These are phyloP conservation scores for Hemileia vastatrix DNA, from an alignment of 1,284 basidiomycete species.

Conservation along the genomic window DNA sequence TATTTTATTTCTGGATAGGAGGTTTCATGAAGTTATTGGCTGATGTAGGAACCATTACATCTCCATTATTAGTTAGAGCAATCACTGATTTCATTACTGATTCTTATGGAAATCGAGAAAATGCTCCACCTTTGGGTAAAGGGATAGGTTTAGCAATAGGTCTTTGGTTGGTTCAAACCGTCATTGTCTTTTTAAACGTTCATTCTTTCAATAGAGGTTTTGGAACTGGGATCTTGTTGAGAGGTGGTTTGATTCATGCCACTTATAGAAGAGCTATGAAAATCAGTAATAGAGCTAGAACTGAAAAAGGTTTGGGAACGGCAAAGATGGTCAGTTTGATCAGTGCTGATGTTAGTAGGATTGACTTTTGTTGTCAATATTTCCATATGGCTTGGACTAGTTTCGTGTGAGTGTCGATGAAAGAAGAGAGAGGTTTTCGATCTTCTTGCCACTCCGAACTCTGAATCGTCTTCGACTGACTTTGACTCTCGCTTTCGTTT, in stretches of 20 bases:
- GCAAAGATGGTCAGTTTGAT: constrained; percentile 84
- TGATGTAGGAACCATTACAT: constrained; percentile 52
- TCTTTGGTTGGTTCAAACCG: constrained; percentile 1
- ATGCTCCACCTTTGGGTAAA: constrained; percentile 56
- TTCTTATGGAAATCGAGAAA: constrained; percentile 53
- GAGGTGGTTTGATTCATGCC: constrained; percentile 76
- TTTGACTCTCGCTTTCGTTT: constrained; percentile 1
- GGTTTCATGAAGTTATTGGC: constrained; percentile 60
- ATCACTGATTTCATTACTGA: constrained; percentile 65
- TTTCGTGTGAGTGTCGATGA: too few species aligned
- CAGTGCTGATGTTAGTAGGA: constrained; percentile 78
- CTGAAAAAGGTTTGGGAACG: constrained; percentile 67
- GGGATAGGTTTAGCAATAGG: constrained; percentile 67
- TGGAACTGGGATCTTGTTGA: constrained; percentile 65
- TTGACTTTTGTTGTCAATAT: constrained; percentile 79
- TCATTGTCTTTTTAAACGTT: constrained; percentile 60
- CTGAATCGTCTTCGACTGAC: constrained; percentile 44
- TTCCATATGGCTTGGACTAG: constrained; percentile 66
- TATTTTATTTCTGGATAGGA: constrained; percentile 69
- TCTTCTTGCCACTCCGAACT: constrained; percentile 51
- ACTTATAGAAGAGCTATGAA: constrained; percentile 71
- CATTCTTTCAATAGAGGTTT: constrained; percentile 60
- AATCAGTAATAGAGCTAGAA: constrained; percentile 70
- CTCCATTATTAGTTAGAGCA: constrained; percentile 66
- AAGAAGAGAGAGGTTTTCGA: too few species aligned